Evolutionary conservation across 176 grass and related monocot genomes (phyloP).

Genomic region (Musa schizocarpa): DNA sequence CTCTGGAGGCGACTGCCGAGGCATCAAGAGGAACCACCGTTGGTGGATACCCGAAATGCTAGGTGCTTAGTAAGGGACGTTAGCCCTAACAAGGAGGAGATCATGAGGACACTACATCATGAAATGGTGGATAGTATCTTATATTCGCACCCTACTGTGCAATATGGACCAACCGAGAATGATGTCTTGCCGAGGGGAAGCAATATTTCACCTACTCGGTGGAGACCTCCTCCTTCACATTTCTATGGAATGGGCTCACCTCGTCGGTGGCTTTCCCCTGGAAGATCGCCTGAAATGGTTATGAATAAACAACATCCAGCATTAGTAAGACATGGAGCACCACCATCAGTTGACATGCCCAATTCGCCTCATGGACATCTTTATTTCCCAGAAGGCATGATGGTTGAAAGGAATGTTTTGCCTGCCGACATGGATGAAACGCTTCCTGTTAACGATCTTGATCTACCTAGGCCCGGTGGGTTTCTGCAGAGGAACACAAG

Average conservation of each 20-base stretch:
- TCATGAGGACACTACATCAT: not conserved
- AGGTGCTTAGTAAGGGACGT: not conserved
- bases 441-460: not conserved
- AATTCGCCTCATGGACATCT: slow-evolving; percentile 15
- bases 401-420: slow-evolving; percentile 14
- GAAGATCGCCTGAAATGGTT: slow-evolving; percentile 13
- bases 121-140: slow-evolving; percentile 18
- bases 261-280: slow-evolving; percentile 23
- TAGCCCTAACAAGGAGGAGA: slow-evolving; percentile 7
- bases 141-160: slow-evolving; percentile 19
- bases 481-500: slow-evolving; percentile 23
- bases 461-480: slow-evolving; percentile 15
- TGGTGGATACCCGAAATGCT: too few species aligned
- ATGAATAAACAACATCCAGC: slow-evolving; percentile 22
- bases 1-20: slow-evolving; percentile 10
- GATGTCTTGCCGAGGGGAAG: slow-evolving; percentile 16
- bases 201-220: slow-evolving; percentile 20
- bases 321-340: not conserved
- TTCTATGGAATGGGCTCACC: not conserved
- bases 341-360: not conserved
- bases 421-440: not conserved
- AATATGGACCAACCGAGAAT: slow-evolving; percentile 27
- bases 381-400: slow-evolving; percentile 17
- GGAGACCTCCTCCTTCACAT: not conserved
- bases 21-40: not conserved